Evolutionary conservation across 805 yeast genomes (phyloP), one percentile per base, ranked within the genome.

Genomic region (Kodamaea hsintzibuensis): DNA sequence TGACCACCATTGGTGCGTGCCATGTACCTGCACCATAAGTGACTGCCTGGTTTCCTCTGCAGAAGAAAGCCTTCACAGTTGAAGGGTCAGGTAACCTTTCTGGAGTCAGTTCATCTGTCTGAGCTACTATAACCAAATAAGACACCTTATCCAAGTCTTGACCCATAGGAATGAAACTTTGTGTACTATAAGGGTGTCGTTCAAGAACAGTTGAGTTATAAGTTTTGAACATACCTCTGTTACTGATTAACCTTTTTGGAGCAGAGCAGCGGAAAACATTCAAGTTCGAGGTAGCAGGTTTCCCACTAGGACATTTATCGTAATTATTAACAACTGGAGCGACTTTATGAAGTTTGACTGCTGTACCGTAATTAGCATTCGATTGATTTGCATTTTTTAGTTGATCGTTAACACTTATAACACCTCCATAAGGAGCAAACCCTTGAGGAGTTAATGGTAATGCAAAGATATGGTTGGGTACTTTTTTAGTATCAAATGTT

Each of bases 1-100:
- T 68, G 1, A 90, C 93, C 18, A 93, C 86, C 98, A 92, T 92
- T 2, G 98, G 98, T 0, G 98, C 96, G 67, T 92, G 98, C 98
- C 98, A 92, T 3, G 86, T 82, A 0, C 88, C 90, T 10, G 80
- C 82, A 0, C 91, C 96, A 67, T 91, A 91, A 0, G 97, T 92
- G 3, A 92, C 91, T 0, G 96, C 89, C 64, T 91, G 97, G 66
- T 89, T 86, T 0, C 96, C 97, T 52, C 72, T 79, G 59, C 92
- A 89, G 5, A 83, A 59, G 62, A 91, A 92, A 0, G 96, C 96
- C 58, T 74, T 78, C 9, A 86, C 62, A 0, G 81, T 70, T 1
- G 71, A 60, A n/a, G 82, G 79, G 60, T 88, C 89, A 0, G 97
- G 97, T 43, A 84, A 61, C 7, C 65, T 70, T 6, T 66, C 67